Evolutionary conservation across 2,329 filamentous ascomycete species (phyloP), one percentile per base, ranked within the genome.

Genomic region (Phoma herbarum): DNA sequence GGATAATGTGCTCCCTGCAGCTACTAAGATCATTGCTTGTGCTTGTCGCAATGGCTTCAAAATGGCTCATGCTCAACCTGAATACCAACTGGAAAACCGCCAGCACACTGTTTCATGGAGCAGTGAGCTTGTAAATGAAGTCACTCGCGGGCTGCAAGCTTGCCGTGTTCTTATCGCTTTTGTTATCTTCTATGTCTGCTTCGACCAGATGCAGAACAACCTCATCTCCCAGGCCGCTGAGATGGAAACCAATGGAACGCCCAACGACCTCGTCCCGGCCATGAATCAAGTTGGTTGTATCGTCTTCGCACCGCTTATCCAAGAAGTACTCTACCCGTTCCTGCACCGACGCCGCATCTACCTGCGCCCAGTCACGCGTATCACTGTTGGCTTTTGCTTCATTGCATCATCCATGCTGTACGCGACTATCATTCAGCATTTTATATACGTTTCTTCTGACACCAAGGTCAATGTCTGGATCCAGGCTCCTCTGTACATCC

Each of bases 121-220:
- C 35, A 57, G 60, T 18, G 49, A 63, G 14, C 66, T 75, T 3
- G 69, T 75, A 37, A 49, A 56, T 12, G 71, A 76, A 50, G 65
- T 77, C 3, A 62, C 64, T 4, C 66, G 66, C n/a, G 74, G 66
- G 10, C 46, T 77, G 2, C 64, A 59, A 28, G 73, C 67, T n/a
- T 77, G 75, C 42, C 69, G 70, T 7, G 71, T 77, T 0, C 63
- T 77, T 8, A 45, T 77, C 7, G 74, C 68, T 8, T 77, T 77
- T 51, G 56, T 74, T 10, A 51, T 74, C 8, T 78, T 75, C 59
- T 77, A 74, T 55, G 61, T 77, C 20, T 77, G 72, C 61, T 77
- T 73, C 37, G 76, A 78, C 49, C 76, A 78, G 50, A 77, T 77
- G 73, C 70, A 72, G 55, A 77, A 75, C 60, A 77, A 78, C 41